Evolutionary conservation across 1,284 basidiomycete genomes (phyloP), one percentile per base, ranked within the genome.

Genomic region (Cutaneotrichosporon sp.): DNA sequence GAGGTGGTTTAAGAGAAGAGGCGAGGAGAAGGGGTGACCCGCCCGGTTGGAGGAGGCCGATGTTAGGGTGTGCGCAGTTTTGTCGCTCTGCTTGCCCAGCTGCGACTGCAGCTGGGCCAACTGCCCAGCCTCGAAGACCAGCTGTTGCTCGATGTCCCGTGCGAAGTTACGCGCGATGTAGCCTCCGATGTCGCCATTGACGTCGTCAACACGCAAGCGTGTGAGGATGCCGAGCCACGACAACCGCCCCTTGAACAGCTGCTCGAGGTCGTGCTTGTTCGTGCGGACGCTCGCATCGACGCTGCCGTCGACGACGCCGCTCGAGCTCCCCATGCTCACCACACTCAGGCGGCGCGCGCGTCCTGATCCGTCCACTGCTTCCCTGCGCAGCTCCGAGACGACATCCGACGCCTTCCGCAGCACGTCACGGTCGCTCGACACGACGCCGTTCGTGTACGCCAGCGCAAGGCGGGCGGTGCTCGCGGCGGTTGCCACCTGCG

Each of bases 91-190:
- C 24, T 69, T 65, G 2, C 84, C 81, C 13, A 89, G 73, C 1
- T 80, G 67, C 3, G 76, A 66, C 75, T 90, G 88, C 2, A 85
- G 72, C 29, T 79, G 76, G n/a, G 84, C 76, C n/a, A 91, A 79
- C 54, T 84, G 82, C 16, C 89, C 91, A 1, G 87, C 84, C 66
- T 90, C 86, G 65, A 87, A 85, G 20, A 88, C 82, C 36, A 92
- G 82, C 89, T 91, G 83, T 64, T 83, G 81, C 72, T 91, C 87
- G 13, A 92, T 81, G 5, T 84, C 85, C 63, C 78, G 81, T 61
- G 87, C 89, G 86, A 89, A 91, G 2, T 81, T 75, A 45, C 79
- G 78, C 45, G 84, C 80, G 10, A 90, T 75, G 42, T 86, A 84
- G 14, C 81, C 69, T 1, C 79, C 81, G 10, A 93, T 76, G 31